Conservation (phyloP, 2,329 filamentous ascomycete species). For the Berkeleyomyces rouxiae region DNA sequence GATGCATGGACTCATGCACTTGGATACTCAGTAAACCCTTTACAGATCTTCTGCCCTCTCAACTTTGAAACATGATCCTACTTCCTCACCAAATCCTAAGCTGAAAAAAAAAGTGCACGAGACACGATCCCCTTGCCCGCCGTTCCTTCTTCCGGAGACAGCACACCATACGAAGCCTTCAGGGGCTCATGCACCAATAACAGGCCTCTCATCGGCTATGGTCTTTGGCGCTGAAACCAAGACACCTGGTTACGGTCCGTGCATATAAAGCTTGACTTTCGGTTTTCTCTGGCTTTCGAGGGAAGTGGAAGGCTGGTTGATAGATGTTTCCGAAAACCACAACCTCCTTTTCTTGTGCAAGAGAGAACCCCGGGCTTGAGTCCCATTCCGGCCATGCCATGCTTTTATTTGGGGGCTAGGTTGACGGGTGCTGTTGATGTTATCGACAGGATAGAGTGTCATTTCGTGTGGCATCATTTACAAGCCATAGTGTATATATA, state of each 20-base stretch:
- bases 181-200: not conserved
- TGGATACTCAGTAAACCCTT: too few relatives aligned
- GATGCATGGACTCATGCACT: too few relatives aligned
- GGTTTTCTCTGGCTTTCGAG: not conserved
- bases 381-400: not conserved
- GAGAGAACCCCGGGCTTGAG: not conserved
- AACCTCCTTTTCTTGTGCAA: not conserved
- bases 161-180: not conserved
- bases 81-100: not conserved
- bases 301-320: not conserved
- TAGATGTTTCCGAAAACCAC: not conserved
- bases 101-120: not conserved
- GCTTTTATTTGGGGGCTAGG: not conserved
- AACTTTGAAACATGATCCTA: not conserved
- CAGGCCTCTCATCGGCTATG: not conserved
- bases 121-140: not conserved
- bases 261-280: not conserved
- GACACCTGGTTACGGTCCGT: not conserved
- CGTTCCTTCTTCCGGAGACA: not conserved
- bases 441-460: too few relatives aligned
- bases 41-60: not conserved
- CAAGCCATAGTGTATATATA: too few relatives aligned
- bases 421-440: too few relatives aligned
- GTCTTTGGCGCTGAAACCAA: not conserved
- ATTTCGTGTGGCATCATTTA: too few relatives aligned